A percentile compares a stretch with the other conserved stretches of the same genome.
Evolutionary conservation across 2,329 filamentous ascomycete species (phyloP).

Genomic region (Stachybotrys chartarum): DNA sequence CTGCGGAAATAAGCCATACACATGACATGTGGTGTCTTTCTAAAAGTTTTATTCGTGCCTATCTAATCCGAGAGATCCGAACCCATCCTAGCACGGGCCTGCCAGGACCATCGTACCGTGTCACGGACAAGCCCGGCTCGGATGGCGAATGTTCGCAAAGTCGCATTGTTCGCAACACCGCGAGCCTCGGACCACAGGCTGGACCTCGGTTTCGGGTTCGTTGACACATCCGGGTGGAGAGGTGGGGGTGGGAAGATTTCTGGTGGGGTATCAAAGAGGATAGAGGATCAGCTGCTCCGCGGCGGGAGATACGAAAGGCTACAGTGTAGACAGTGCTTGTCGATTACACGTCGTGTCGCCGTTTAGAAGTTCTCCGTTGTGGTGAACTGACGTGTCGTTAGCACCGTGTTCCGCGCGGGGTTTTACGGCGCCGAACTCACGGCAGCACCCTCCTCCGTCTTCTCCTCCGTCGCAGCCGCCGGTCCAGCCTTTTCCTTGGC

Average conservation of each 20-base stretch:
- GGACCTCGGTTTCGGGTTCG: neutral
- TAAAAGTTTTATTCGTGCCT: no score
- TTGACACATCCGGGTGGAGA: neutral
- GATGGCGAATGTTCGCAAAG: neutral
- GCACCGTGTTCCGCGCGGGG: neutral
- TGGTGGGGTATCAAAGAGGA: neutral
- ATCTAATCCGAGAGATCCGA: neutral
- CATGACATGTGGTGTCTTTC: no score
- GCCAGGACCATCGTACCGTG: neutral
- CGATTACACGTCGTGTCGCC: neutral
- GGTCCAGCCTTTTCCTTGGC: slow-evolving; percentile 11
- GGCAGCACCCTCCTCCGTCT: slow-evolving; percentile 7
- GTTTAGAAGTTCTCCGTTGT: slow-evolving; percentile 14
- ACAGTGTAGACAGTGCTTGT: no score
- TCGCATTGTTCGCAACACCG: neutral
- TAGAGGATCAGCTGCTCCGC: neutral
- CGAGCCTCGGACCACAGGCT: neutral
- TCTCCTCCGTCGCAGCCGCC: slow-evolving; percentile 5
- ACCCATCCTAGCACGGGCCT: neutral
- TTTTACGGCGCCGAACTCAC: neutral
- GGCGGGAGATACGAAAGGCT: no score
- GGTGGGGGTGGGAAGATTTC: neutral
- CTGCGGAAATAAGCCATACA: no score
- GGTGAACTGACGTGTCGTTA: slow-evolving; percentile 7
- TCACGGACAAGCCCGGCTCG: neutral